phyloP scores from a whole-genome alignment of 176 grass and related monocot genomes.

The Pontederia crassipes region DNA sequence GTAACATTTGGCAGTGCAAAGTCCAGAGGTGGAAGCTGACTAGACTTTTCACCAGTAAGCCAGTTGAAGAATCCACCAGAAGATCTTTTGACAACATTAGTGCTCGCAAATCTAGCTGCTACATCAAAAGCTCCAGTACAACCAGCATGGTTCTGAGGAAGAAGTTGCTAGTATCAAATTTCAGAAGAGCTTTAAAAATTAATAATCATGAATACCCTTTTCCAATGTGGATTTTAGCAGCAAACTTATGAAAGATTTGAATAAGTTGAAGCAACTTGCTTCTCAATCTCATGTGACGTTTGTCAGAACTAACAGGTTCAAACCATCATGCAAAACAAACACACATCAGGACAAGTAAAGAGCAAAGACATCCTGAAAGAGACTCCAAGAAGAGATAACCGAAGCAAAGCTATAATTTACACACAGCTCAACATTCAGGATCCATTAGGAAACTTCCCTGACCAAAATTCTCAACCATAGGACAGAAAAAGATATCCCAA shows the following conservation, averaged over 20 bases:
- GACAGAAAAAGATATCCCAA: too few relatives aligned
- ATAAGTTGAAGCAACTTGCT: background rate
- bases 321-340: too few relatives aligned
- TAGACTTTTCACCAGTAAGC: constrained; percentile 44
- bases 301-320: too few relatives aligned
- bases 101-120: constrained; percentile 50
- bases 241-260: background rate
- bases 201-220: background rate
- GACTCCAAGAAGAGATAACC: too few relatives aligned
- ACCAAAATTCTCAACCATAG: too few relatives aligned
- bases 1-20: constrained; percentile 37
- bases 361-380: too few relatives aligned
- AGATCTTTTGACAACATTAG: constrained; percentile 41
- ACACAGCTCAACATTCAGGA: too few relatives aligned
- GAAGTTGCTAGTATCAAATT: background rate
- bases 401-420: too few relatives aligned
- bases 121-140: constrained; percentile 8
- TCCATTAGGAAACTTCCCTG: too few relatives aligned
- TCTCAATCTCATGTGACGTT: too few relatives aligned
- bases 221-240: background rate
- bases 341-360: too few relatives aligned
- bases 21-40: constrained; percentile 39
- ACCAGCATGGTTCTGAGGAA: background rate
- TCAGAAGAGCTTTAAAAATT: background rate
- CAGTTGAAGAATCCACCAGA: constrained; percentile 48